These are phyloP conservation scores for Aspergillus quadrilineatus DNA, from an alignment of 2,329 filamentous ascomycete genomes.

Conservation along the genomic window DNA sequence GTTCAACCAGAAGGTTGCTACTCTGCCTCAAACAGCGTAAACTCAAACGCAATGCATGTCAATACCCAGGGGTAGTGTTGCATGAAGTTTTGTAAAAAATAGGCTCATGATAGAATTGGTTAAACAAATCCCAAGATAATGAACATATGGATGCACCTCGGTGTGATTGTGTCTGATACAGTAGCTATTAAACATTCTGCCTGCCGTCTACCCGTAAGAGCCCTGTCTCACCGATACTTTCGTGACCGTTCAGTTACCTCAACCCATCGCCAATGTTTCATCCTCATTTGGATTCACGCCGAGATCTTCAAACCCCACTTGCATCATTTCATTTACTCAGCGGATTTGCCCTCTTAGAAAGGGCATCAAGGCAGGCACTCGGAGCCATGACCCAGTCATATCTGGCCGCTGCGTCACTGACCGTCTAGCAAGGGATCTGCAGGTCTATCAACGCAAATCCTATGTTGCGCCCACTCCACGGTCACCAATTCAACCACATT, in stretches of 20 bases:
- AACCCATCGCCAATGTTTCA: constrained; percentile 3
- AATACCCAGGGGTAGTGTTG: background rate
- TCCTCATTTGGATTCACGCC: constrained; percentile 1
- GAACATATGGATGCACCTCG: background rate
- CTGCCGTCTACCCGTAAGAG: background rate
- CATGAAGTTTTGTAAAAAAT: background rate
- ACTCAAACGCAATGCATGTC: background rate
- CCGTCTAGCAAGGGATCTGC: constrained; percentile 12
- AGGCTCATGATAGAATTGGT: constrained; percentile 3
- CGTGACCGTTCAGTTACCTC: background rate
- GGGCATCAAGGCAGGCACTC: background rate
- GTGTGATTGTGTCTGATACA: background rate
- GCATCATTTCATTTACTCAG: background rate
- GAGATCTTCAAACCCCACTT: constrained; percentile 5
- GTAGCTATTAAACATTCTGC: background rate
- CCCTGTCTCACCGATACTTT: background rate
- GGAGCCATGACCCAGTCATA: background rate
- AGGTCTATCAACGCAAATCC: constrained; percentile 10
- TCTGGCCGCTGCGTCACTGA: background rate
- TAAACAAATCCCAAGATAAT: constrained; percentile 4
- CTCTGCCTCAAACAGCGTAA: constrained; percentile 51
- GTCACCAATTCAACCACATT: background rate
- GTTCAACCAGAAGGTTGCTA: constrained; percentile 77
- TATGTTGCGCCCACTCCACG: background rate
- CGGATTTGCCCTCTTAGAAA: background rate